phyloP scores from a whole-genome alignment of 305 asterid genomes.

The Ajuga reptans region DNA sequence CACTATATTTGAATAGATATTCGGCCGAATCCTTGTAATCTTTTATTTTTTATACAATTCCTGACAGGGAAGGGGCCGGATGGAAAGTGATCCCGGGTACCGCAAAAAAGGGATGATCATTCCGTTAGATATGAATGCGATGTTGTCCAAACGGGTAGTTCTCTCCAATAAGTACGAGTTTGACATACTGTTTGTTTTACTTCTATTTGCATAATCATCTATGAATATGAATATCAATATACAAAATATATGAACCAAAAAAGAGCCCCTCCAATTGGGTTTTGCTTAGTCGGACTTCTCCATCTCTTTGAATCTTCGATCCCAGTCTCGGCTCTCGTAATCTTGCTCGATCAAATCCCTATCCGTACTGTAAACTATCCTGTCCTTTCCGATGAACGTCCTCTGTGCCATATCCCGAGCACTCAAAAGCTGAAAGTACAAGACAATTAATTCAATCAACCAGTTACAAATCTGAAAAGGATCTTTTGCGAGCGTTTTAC shows the following conservation, averaged over 20 bases:
- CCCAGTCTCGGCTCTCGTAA: slow-evolving; percentile 70
- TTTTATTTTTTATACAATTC: no score
- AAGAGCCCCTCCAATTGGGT: not conserved
- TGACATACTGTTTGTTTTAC: not conserved
- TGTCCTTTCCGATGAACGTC: slow-evolving; percentile 73
- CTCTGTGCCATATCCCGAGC: slow-evolving; percentile 94
- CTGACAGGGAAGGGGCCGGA: no score
- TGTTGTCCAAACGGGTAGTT: no score
- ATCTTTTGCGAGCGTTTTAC: slow-evolving; percentile 31
- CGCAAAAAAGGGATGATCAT: no score
- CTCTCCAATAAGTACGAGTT: not conserved
- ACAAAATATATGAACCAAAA: slow-evolving; percentile 1
- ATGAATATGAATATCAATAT: slow-evolving; percentile 3
- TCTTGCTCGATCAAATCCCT: slow-evolving; percentile 72
- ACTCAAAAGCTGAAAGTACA: slow-evolving; percentile 57
- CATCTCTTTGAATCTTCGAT: slow-evolving; percentile 57
- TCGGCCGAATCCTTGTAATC: no score
- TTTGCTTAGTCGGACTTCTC: slow-evolving; percentile 45
- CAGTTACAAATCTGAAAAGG: not conserved
- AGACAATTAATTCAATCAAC: no score
- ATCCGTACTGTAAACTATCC: slow-evolving; percentile 76
- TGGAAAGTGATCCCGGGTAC: no score
- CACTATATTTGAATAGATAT: no score
- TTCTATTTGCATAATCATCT: not conserved
- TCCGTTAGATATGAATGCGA: no score